Evolutionary conservation across 805 yeast genomes (phyloP), one percentile per base, ranked within the genome.

Genomic region (Isabelozyma gotoi): DNA sequence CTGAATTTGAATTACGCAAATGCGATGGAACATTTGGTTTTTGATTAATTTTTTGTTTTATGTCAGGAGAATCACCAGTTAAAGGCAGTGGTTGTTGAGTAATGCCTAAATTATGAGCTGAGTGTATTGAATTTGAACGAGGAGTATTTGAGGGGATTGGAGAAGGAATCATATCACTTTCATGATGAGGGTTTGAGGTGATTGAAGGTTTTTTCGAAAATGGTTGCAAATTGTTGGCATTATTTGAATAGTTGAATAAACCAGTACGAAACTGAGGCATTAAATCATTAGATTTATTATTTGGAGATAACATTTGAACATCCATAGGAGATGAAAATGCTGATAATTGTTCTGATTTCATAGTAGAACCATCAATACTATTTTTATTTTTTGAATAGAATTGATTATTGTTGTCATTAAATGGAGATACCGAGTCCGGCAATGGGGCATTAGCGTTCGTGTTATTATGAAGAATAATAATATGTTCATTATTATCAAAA

Each of bases 401-500:
- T 18, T 31, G 18, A 29, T 8, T 10, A 29, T 31, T 38, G 15
- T 14, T 29, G 19, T n/a, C 15, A 32, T n/a, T 8, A 32, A 32
- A 15, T 7, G 34, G 34, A 24, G 29, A 24, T 24, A 24, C 29
- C 17, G 15, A 15, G 17, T 32, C 40, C 7, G 74, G 73, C 19
- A 71, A 60, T 1, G 84, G 84, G 5, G 79, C 72, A 50, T 74
- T 76, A 7, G 78, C 73, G 42, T 63, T 65, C 14, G 81, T 78
- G 53, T 80, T 80, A 55, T 77, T 78, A 40, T 62, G 68, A 32
- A 77, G 69, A 7, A 78, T 74, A 42, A 77, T 78, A 47, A 77
- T 77, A 53, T 79, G 76, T 43, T 77, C 78, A 52, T 74, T 73
- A 35, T 62, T 57, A 49, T 67, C 67, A 29, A 63, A 67, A 60